Conservation (phyloP, 345 rosid genomes). For the Bruguiera gymnorhiza region DNA sequence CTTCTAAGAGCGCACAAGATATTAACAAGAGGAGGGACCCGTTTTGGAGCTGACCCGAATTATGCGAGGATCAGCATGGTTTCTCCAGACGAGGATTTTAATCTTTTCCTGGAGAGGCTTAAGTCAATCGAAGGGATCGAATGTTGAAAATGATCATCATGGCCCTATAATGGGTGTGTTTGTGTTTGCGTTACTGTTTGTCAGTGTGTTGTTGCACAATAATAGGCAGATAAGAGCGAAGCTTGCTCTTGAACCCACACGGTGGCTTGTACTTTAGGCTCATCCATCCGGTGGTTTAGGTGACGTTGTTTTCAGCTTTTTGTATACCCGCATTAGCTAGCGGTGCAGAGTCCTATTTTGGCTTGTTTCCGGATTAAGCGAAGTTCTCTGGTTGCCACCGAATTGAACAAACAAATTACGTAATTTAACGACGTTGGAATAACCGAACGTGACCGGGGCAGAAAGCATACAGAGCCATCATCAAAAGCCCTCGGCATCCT, state of each 20-base stretch:
- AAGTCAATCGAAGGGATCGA: constrained; percentile 31
- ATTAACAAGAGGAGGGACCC: constrained; percentile 48
- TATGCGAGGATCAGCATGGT: constrained; percentile 71
- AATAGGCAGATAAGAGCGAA: background rate
- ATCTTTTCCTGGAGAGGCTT: constrained; percentile 60
- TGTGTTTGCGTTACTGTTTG: too few relatives aligned
- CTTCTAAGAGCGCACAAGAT: constrained; percentile 50
- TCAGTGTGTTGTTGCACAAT: too few relatives aligned
- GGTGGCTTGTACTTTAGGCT: background rate
- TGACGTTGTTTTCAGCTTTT: background rate
- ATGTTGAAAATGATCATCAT: background rate
- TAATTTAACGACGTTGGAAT: too few relatives aligned
- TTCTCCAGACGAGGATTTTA: constrained; percentile 53
- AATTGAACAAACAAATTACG: too few relatives aligned
- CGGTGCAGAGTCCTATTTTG: too few relatives aligned
- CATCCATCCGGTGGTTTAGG: constrained; percentile 12
- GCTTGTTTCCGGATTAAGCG: too few relatives aligned
- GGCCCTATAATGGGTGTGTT: background rate
- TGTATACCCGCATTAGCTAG: too few relatives aligned
- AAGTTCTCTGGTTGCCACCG: too few relatives aligned
- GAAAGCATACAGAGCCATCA: too few relatives aligned
- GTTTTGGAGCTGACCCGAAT: constrained; percentile 50
- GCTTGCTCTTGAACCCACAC: constrained; percentile 3
- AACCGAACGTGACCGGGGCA: too few relatives aligned
- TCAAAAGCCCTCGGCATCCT: too few relatives aligned